These are phyloP conservation scores for Fusarium anguioides DNA, from an alignment of 2,329 filamentous ascomycete genomes.

Conservation along the genomic window DNA sequence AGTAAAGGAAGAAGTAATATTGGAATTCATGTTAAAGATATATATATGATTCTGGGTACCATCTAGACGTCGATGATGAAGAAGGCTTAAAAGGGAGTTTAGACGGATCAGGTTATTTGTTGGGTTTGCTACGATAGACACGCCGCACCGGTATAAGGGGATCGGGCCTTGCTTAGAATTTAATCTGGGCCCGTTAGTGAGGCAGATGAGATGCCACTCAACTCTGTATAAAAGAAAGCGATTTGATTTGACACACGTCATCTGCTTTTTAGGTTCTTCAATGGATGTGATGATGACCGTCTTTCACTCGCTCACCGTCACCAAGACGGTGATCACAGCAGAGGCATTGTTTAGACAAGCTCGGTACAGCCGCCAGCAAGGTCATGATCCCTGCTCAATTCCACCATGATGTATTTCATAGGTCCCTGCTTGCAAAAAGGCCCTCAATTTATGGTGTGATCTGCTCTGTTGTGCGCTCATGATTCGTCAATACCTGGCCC, in stretches of 20 bases:
- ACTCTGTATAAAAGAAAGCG: conserved; percentile 48
- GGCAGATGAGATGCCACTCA: conserved; percentile 40
- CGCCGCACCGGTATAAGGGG: conserved; percentile 25
- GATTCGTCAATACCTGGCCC: conserved; percentile 36
- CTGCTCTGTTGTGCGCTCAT: conserved; percentile 38
- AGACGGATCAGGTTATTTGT: conserved; percentile 38
- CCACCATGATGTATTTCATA: conserved; percentile 37
- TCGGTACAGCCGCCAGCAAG: conserved; percentile 31
- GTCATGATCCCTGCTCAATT: conserved; percentile 31
- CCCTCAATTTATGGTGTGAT: conserved; percentile 42
- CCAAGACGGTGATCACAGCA: neutral
- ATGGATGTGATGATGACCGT: conserved; percentile 15
- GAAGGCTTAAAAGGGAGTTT: conserved; percentile 32
- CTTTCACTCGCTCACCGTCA: conserved; percentile 21
- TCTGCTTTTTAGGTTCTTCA: neutral
- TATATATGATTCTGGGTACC: conserved; percentile 30
- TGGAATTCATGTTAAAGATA: conserved; percentile 26
- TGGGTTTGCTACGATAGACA: conserved; percentile 42
- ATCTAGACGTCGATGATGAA: conserved; percentile 19
- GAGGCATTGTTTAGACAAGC: conserved; percentile 5
- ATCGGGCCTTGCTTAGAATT: conserved; percentile 22
- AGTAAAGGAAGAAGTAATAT: conserved; percentile 26
- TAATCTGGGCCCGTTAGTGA: conserved; percentile 5
- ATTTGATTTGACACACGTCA: conserved; percentile 44
- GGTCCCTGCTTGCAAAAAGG: conserved; percentile 23